Evolutionary conservation across 1,139 yeast species (phyloP).

Genomic region (Yamadazyma pseudoaaseri): DNA sequence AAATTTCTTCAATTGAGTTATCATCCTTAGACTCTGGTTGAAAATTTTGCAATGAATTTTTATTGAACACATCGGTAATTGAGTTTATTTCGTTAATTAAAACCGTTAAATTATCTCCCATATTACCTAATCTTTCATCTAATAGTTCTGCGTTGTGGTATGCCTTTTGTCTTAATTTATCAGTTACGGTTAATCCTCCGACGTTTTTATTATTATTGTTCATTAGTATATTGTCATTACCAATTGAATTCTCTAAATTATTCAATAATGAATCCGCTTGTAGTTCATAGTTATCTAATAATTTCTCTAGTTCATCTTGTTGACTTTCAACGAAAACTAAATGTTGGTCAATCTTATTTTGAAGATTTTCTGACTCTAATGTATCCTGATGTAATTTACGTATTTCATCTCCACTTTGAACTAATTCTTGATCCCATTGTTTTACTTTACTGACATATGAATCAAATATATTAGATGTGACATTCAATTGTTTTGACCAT

Average conservation of each 20-base stretch:
- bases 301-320: slow-evolving; percentile 83
- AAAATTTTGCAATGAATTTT: slow-evolving; percentile 39
- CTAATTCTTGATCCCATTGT: slow-evolving; percentile 82
- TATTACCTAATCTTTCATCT: slow-evolving; percentile 74
- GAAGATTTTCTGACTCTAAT: slow-evolving; percentile 80
- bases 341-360: slow-evolving; percentile 82
- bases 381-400: slow-evolving; percentile 77
- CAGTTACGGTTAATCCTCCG: slow-evolving; percentile 47
- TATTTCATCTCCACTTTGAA: slow-evolving; percentile 83
- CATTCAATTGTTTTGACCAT: slow-evolving; percentile 86
- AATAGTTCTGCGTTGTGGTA: slow-evolving; percentile 84
- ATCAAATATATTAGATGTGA: slow-evolving; percentile 72
- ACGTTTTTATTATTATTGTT: slow-evolving; percentile 9
- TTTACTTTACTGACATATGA: slow-evolving; percentile 74
- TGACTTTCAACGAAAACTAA: slow-evolving; percentile 84
- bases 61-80: slow-evolving; percentile 80
- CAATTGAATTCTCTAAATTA: slow-evolving; percentile 32
- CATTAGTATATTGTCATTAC: slow-evolving; percentile 13
- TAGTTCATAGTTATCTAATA: slow-evolving; percentile 80
- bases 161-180: slow-evolving; percentile 87
- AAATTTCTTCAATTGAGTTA: slow-evolving; percentile 64
- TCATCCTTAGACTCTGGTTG: slow-evolving; percentile 22
- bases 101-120: slow-evolving; percentile 74
- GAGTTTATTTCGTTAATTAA: slow-evolving; percentile 84
- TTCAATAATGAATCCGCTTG: slow-evolving; percentile 68